A percentile compares a stretch with the other conserved stretches of the same genome.
Evolutionary conservation across 2,329 filamentous ascomycete species (phyloP).

Genomic region (Tolypocladium tropicale): DNA sequence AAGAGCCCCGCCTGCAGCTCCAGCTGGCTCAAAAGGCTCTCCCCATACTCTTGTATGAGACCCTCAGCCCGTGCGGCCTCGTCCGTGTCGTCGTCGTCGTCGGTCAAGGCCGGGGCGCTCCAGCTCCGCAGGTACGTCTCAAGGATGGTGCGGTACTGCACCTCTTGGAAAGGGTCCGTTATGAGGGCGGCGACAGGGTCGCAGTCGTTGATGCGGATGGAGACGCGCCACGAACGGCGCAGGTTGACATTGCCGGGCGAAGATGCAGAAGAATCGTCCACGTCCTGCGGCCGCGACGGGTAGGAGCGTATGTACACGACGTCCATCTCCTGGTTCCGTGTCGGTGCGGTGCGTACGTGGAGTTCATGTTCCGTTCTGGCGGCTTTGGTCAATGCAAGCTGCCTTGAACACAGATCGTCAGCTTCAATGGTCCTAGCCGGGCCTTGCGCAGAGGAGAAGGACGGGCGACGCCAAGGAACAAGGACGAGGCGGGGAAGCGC

Average conservation of each 20-base stretch:
- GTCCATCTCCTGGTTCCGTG: slow-evolving; percentile 9
- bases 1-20: slow-evolving; percentile 6
- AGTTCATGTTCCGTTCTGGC: not conserved
- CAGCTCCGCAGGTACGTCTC: slow-evolving; percentile 15
- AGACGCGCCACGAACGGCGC: slow-evolving; percentile 12
- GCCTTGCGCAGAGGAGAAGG: not conserved
- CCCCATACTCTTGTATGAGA: slow-evolving; percentile 11
- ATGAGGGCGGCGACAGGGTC: slow-evolving; percentile 6
- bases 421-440: not conserved
- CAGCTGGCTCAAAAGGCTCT: slow-evolving; percentile 11
- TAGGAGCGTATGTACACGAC: slow-evolving; percentile 9
- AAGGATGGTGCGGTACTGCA: slow-evolving; percentile 14
- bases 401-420: not conserved
- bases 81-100: slow-evolving; percentile 3
- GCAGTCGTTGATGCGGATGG: slow-evolving; percentile 10
- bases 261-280: not conserved
- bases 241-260: not conserved
- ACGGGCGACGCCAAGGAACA: not conserved
- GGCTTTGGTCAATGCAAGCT: not conserved
- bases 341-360: not conserved
- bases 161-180: slow-evolving; percentile 13
- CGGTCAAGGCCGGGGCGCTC: slow-evolving; percentile 8
- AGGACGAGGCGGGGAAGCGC: not conserved
- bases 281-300: slow-evolving; percentile 4
- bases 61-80: slow-evolving; percentile 8